A percentile compares a stretch with the other conserved stretches of the same genome.
Conservation (phyloP, 2,329 filamentous ascomycete species). For the Penicillium sumatraense region DNA sequence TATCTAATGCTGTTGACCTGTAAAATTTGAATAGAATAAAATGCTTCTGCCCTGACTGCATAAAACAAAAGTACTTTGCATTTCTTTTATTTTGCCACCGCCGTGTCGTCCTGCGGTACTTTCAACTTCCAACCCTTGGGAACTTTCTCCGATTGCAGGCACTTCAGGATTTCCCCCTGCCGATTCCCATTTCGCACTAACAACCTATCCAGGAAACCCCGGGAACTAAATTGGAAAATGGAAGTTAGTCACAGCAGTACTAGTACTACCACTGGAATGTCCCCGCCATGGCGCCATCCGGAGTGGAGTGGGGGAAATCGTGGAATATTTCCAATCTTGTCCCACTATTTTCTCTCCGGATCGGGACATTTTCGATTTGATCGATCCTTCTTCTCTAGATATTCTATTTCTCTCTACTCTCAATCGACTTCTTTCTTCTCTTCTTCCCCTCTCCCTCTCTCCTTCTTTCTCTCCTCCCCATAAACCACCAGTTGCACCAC, state of each 20-base stretch:
- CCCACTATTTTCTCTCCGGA: not conserved
- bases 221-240: not conserved
- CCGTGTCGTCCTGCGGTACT: too few relatives aligned
- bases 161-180: too few relatives aligned
- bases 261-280: constrained; percentile 4
- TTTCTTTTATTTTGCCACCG: too few relatives aligned
- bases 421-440: not conserved
- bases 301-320: constrained; percentile 18
- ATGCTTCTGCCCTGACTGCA: too few relatives aligned
- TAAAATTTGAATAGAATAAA: not conserved
- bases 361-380: not conserved
- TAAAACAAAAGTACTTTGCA: not conserved
- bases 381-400: not conserved
- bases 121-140: too few relatives aligned
- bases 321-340: not conserved
- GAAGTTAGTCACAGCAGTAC: not conserved
- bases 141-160: too few relatives aligned
- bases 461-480: not conserved
- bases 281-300: constrained; percentile 33
- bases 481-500: not conserved
- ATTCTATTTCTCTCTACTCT: constrained; percentile 7
- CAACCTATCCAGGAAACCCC: too few relatives aligned
- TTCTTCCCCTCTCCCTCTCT: not conserved
- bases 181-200: too few relatives aligned
- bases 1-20: not conserved